Conservation (phyloP, 202 grass and related monocot genomes). For the Sporobolus alterniflorus region DNA sequence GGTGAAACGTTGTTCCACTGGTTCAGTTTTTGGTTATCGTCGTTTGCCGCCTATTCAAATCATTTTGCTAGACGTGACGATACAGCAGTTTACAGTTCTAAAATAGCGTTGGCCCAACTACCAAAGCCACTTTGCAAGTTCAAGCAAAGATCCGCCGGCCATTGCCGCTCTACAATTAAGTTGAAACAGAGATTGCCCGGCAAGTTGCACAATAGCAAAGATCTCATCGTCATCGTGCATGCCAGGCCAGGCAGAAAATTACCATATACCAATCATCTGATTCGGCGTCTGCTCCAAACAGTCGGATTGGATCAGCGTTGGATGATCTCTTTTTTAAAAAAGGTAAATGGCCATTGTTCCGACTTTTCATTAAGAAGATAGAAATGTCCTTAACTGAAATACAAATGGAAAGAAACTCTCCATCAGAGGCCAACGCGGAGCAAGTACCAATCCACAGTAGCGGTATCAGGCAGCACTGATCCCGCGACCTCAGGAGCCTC, state of each 20-base stretch:
- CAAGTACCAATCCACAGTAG: not conserved
- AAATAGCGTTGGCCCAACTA: too few species aligned
- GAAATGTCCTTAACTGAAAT: too few species aligned
- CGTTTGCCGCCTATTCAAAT: not conserved
- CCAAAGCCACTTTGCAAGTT: not conserved
- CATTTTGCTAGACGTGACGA: not conserved
- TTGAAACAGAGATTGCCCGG: not conserved
- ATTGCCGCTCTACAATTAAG: not conserved
- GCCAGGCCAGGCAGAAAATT: not conserved
- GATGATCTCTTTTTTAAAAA: not conserved
- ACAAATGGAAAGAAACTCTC: too few species aligned
- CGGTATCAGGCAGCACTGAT: not conserved
- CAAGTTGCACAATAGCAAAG: not conserved
- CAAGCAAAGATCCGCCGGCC: not conserved
- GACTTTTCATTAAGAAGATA: too few species aligned
- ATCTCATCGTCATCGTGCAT: not conserved
- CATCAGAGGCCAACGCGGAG: not conserved
- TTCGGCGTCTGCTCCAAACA: too few species aligned
- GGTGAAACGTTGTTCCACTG: conserved; percentile 17
- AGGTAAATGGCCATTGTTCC: too few species aligned
- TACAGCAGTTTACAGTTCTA: not conserved
- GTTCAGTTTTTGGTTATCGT: not conserved
- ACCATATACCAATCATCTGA: not conserved
- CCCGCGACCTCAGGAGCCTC: not conserved
- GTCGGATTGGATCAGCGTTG: too few species aligned